These are phyloP conservation scores for Claviceps sp. DNA, from an alignment of 2,329 filamentous ascomycete genomes.

Conservation along the genomic window DNA sequence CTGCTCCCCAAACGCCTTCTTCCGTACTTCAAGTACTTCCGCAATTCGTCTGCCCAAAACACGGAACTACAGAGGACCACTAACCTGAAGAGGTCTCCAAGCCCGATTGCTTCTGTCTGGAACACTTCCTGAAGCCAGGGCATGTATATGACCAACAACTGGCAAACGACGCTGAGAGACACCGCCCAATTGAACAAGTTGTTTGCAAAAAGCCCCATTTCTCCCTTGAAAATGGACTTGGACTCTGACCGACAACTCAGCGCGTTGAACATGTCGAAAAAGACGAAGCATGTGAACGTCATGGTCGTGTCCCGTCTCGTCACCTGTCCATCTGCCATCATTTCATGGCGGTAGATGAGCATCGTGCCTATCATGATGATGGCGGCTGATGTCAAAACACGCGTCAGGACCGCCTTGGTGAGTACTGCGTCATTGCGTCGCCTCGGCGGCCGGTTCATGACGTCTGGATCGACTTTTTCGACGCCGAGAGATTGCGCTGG, in stretches of 20 bases:
- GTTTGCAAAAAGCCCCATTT: slow-evolving; percentile 73
- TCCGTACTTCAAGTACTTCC: slow-evolving; percentile 64
- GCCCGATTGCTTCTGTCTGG: slow-evolving; percentile 74
- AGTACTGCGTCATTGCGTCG: slow-evolving; percentile 79
- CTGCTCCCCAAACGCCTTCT: slow-evolving; percentile 36
- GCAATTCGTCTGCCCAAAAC: slow-evolving; percentile 85
- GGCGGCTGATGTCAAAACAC: slow-evolving; percentile 73
- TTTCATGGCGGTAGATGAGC: slow-evolving; percentile 80
- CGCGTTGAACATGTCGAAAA: slow-evolving; percentile 99
- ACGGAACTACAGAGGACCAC: slow-evolving; percentile 71
- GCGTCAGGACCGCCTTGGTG: slow-evolving; percentile 67
- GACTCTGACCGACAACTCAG: slow-evolving; percentile 81
- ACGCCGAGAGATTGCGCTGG: slow-evolving; percentile 95
- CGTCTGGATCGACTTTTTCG: slow-evolving; percentile 82
- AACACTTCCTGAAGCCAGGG: slow-evolving; percentile 89
- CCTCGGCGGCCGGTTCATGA: slow-evolving; percentile 81
- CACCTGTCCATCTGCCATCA: slow-evolving; percentile 69
- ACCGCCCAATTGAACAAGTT: slow-evolving; percentile 96
- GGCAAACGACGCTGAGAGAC: slow-evolving; percentile 67
- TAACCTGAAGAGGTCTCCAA: slow-evolving; percentile 62
- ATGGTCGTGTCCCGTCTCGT: slow-evolving; percentile 94
- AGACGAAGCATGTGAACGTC: slow-evolving; percentile 97
- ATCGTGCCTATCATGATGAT: slow-evolving; percentile 92
- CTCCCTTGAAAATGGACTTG: slow-evolving; percentile 78
- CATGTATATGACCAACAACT: slow-evolving; percentile 85